phyloP scores from a whole-genome alignment of 768 basidiomycete species.

The Peribolospora kevripleyi region DNA sequence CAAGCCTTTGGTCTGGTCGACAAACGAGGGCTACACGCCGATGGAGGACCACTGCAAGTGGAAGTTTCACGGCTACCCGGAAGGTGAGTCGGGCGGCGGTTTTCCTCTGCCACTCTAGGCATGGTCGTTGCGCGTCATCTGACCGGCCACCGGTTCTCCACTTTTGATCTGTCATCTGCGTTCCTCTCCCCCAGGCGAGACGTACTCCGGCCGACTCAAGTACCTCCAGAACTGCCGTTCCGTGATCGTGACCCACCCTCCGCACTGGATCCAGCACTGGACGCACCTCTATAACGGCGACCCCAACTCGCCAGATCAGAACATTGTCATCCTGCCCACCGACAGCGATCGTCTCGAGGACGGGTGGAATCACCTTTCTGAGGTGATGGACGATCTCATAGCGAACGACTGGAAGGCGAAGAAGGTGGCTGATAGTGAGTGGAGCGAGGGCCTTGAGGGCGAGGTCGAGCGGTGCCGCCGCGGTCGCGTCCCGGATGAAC shows the following conservation, averaged over 20 bases:
- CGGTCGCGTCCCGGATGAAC: too few species aligned
- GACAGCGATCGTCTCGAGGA: slow-evolving; percentile 1
- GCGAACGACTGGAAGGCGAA: slow-evolving; percentile 6
- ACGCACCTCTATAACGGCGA: slow-evolving; percentile 11
- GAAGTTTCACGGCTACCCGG: slow-evolving; percentile 9
- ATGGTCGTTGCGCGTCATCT: too few species aligned
- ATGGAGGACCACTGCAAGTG: slow-evolving; percentile 8
- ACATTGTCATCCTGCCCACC: slow-evolving; percentile 7
- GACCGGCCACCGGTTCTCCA: too few species aligned
- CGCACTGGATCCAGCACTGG: slow-evolving; percentile 10
- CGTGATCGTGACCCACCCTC: slow-evolving; percentile 4
- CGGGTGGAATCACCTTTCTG: slow-evolving; percentile 9
- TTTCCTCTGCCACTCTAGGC: neutral
- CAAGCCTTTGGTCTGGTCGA: too few species aligned
- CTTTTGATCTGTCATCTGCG: too few species aligned
- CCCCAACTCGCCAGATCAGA: slow-evolving; percentile 9
- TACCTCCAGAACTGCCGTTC: slow-evolving; percentile 8
- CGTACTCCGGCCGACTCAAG: slow-evolving; percentile 9
- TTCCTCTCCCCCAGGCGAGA: neutral
- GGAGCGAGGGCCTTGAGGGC: too few species aligned
- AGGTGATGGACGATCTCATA: slow-evolving; percentile 8
- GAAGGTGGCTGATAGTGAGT: slow-evolving; percentile 5
- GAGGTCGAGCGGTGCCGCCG: too few species aligned
- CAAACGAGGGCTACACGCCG: neutral
- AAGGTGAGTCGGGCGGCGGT: neutral